These are phyloP conservation scores for Selaginella tamariscina DNA, from an alignment of 75 land plant species.

Conservation along the genomic window DNA sequence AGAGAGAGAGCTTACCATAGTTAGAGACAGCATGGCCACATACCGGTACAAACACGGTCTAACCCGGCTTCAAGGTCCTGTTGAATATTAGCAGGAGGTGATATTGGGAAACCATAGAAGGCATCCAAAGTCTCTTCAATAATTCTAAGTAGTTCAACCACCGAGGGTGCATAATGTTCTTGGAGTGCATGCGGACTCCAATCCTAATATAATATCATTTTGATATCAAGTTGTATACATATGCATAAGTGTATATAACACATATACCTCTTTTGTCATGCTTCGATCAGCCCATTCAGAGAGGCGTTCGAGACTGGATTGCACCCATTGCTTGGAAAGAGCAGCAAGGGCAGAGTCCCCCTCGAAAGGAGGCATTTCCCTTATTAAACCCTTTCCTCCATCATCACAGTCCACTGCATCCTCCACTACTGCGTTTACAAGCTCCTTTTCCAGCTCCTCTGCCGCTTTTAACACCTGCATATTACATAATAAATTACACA, in stretches of 20 bases:
- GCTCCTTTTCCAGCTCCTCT: constrained; percentile 73
- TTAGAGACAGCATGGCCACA: not conserved
- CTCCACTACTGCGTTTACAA: constrained; percentile 87
- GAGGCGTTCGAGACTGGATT: constrained; percentile 51
- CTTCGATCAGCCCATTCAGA: constrained; percentile 72
- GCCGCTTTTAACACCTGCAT: constrained; percentile 66
- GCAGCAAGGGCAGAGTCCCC: constrained; percentile 52
- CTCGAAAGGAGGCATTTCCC: constrained; percentile 96
- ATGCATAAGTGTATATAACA: not conserved
- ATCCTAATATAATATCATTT: not conserved
- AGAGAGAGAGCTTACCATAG: not conserved
- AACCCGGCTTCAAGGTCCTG: constrained; percentile 6
- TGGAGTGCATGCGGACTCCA: not conserved
- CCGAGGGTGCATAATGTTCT: not conserved
- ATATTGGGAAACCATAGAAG: not conserved
- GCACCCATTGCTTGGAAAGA: constrained; percentile 67
- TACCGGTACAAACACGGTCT: not conserved
- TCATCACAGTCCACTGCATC: constrained; percentile 33
- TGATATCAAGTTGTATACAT: not conserved
- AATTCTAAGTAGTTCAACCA: not conserved
- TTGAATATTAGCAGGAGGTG: not conserved
- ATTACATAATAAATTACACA: too few species aligned
- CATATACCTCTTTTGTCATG: constrained; percentile 66
- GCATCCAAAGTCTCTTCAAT: constrained; percentile 13
- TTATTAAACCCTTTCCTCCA: constrained; percentile 83